Evolutionary conservation across 441 rosid species (phyloP).

Genomic region (Rhodomyrtus psidioides): DNA sequence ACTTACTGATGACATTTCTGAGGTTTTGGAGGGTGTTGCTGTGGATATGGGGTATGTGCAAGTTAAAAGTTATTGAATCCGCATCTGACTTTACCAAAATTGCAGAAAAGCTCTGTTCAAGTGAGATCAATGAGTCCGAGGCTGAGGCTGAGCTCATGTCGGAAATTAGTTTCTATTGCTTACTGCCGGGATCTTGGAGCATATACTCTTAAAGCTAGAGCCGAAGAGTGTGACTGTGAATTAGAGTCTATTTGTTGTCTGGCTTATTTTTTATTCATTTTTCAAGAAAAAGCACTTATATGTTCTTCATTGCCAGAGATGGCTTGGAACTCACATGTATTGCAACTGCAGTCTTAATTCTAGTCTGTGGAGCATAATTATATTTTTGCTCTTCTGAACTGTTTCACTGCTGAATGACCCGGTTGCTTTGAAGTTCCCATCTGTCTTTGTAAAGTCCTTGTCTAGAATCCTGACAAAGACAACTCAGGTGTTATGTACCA

Average conservation of each 20-base stretch:
- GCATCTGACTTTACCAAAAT: background rate
- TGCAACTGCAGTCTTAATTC: background rate
- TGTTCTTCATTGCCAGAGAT: background rate
- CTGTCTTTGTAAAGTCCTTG: background rate
- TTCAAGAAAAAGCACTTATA: background rate
- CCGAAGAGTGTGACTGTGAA: background rate
- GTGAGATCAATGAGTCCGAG: background rate
- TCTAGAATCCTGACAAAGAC: background rate
- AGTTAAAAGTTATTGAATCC: background rate
- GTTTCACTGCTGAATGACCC: background rate
- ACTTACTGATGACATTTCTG: background rate
- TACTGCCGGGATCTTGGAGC: background rate
- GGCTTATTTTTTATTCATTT: background rate
- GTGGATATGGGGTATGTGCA: background rate
- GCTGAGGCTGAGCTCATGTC: background rate
- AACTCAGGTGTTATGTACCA: background rate
- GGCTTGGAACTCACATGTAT: background rate
- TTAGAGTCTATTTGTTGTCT: background rate
- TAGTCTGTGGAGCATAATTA: background rate
- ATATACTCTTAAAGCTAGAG: background rate
- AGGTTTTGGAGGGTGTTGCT: background rate
- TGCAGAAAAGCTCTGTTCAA: background rate
- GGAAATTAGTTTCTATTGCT: background rate
- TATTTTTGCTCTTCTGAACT: background rate
- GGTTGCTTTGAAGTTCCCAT: background rate